Evolutionary conservation across 1,139 yeast genomes (phyloP), one percentile per base, ranked within the genome.

Genomic region (Taphrina populina): DNA sequence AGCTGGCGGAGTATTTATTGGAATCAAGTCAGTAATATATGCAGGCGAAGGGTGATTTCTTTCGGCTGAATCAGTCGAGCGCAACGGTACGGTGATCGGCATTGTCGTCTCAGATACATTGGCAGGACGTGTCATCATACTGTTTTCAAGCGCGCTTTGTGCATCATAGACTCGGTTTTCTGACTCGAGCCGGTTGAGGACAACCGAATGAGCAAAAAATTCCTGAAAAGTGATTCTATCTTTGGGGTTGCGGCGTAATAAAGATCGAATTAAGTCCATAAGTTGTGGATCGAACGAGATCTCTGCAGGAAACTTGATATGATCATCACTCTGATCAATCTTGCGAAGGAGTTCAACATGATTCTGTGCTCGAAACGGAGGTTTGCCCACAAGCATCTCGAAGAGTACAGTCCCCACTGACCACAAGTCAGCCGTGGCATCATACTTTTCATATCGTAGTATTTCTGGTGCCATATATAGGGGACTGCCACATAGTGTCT

Each of bases 381-480:
- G 96, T 67, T 79, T 84, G 6, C 98, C 97, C 27, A 86, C 90
- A 11, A 88, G 78, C 96, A 92, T 88, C 70, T 92, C 98, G 69
- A 84, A 92, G 13, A 88, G 72, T 0, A 92, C 97, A 0, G 97
- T 95, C 2, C 98, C 98, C 3, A 92, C 96, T 1, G 96, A 88
- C 98, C 98, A 92, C 61, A 92, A 73, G 68, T 92, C 98, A 0
- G 96, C 97, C 68, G 88, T 90, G 2, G 97, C 98, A 65, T 90
- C 88, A 71, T 92, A 92, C 70, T 88, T 92, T 68, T 94, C 97
- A 67, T 88, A 88, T 61, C 95, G 77, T 64, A 92, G 75, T 51
- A 92, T 94, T 70, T 92, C 98, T 0, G 98, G 98, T 0, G 98
- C 98, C 98, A 92, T 92, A 69, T 94, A 92, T 45, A 92, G 66